These are phyloP conservation scores for Abrus pulchellus DNA, from an alignment of 306 rosid genomes.

Conservation along the genomic window DNA sequence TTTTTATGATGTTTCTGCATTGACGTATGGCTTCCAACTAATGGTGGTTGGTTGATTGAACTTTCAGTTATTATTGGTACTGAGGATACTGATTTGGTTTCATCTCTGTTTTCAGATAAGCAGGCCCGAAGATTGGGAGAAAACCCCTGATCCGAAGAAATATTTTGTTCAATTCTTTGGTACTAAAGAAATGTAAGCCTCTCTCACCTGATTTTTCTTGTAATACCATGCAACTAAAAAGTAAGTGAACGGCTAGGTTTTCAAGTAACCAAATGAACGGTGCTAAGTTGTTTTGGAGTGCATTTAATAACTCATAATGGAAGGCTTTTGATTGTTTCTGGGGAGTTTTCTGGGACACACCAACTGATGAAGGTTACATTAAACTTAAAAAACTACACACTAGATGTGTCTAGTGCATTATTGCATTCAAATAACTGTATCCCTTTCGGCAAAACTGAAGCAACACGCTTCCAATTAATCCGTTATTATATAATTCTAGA, in stretches of 20 bases:
- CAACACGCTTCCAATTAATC: conserved; percentile 5
- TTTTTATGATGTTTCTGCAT: conserved; percentile 30
- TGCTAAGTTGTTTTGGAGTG: background rate
- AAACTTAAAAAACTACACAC: background rate
- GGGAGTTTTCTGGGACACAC: conserved; percentile 1
- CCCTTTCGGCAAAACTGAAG: conserved; percentile 12
- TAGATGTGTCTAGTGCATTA: conserved; percentile 10
- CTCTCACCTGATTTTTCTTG: conserved; percentile 31
- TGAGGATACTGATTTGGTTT: conserved; percentile 45
- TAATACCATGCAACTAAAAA: conserved; percentile 18
- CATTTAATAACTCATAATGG: background rate
- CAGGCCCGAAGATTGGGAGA: conserved; percentile 93
- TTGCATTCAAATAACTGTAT: conserved; percentile 7
- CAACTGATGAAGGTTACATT: background rate
- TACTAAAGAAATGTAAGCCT: conserved; percentile 90
- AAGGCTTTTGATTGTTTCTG: conserved; percentile 12
- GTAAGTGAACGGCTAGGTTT: conserved; percentile 7
- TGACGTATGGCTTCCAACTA: conserved; percentile 28
- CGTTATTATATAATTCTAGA: background rate
- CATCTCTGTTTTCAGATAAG: conserved; percentile 76
- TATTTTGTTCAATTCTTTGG: conserved; percentile 94
- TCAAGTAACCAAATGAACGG: conserved; percentile 10
- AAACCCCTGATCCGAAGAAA: conserved; percentile 88
- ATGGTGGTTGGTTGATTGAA: conserved; percentile 26
- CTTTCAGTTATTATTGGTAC: conserved; percentile 21